These are phyloP conservation scores for Przewalskia tangutica DNA, from an alignment of 257 asterid species.

Conservation along the genomic window DNA sequence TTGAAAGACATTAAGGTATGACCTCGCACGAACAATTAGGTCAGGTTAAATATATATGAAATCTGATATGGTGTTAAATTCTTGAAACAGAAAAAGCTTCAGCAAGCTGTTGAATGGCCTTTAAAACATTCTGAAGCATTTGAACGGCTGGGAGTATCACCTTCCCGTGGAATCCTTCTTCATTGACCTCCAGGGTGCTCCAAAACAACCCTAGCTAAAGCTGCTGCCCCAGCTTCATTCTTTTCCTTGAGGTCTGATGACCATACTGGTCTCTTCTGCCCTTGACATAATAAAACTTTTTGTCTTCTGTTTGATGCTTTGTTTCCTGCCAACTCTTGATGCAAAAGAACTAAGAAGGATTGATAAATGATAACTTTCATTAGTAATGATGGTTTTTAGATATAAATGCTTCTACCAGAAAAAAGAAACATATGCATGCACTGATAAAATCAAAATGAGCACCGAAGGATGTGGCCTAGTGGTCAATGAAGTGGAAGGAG, in stretches of 20 bases:
- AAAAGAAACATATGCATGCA: neutral
- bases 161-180: constrained; percentile 81
- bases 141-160: constrained; percentile 66
- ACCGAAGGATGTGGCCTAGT: neutral
- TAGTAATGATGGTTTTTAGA: neutral
- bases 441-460: neutral
- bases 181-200: constrained; percentile 99
- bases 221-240: constrained; percentile 94
- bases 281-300: neutral
- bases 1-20: constrained; percentile 73
- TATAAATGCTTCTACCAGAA: neutral
- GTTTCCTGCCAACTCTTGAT: neutral
- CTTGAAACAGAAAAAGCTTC: constrained; percentile 79
- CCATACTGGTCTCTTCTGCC: neutral
- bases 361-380: neutral
- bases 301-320: neutral
- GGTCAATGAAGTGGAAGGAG: neutral
- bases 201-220: constrained; percentile 93
- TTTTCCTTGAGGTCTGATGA: constrained; percentile 71
- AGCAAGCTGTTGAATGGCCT: constrained; percentile 99
- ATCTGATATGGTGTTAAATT: constrained; percentile 3
- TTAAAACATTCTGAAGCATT: constrained; percentile 63
- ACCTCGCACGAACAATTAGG: neutral
- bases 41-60: constrained; percentile 7
- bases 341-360: neutral